Conservation (phyloP, 2,329 filamentous ascomycete genomes). For the Fusarium luffae region DNA sequence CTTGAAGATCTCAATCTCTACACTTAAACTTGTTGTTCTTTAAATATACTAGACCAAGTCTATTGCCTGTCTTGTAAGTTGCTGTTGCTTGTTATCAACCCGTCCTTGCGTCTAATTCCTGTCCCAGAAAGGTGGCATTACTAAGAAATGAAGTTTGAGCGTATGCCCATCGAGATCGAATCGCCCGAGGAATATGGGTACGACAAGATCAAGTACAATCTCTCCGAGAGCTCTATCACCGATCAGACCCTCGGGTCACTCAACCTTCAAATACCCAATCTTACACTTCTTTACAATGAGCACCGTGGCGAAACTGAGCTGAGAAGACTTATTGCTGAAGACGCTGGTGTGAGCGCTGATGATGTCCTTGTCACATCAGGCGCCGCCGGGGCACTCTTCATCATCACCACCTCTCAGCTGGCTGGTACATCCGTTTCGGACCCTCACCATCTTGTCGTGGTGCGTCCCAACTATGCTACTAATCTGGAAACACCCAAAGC, state of each 20-base stretch:
- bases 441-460: neutral
- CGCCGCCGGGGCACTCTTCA: neutral
- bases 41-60: too few relatives aligned
- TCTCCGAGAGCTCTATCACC: neutral
- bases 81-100: too few relatives aligned
- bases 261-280: neutral
- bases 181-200: constrained; percentile 5
- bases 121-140: neutral
- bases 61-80: too few relatives aligned
- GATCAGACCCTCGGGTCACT: neutral
- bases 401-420: constrained; percentile 1
- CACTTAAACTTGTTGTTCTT: too few relatives aligned
- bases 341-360: neutral
- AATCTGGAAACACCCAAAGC: neutral
- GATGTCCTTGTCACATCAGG: neutral
- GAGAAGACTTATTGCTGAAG: neutral
- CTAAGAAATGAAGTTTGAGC: neutral
- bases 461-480: neutral
- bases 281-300: neutral
- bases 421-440: neutral
- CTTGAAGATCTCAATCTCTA: too few relatives aligned
- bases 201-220: neutral
- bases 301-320: neutral
- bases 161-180: constrained; percentile 6
- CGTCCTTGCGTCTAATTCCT: too few relatives aligned